A percentile compares a stretch with the other conserved stretches of the same genome.
Evolutionary conservation across 2,329 filamentous ascomycete genomes (phyloP).

Genomic region (Cytospora paraplurivora): DNA sequence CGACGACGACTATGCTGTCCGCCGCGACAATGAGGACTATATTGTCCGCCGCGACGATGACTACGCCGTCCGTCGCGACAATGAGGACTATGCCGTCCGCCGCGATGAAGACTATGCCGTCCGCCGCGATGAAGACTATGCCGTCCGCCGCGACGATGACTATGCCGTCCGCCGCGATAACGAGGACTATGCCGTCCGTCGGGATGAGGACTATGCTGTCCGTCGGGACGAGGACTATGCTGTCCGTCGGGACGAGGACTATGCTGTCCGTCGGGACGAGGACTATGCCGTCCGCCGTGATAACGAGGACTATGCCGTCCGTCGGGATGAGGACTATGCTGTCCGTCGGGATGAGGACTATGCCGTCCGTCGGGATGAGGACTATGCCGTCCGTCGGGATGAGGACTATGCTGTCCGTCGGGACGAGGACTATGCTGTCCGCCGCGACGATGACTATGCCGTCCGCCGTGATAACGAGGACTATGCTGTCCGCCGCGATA

Average conservation of each 20-base stretch:
- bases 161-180: background rate
- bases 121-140: too few species aligned
- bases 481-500: background rate
- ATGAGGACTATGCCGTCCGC: background rate
- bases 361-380: background rate
- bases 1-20: background rate
- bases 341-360: background rate
- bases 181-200: background rate
- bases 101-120: background rate
- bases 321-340: too few species aligned
- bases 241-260: background rate
- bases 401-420: slow-evolving; percentile 4
- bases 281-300: background rate
- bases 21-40: slow-evolving; percentile 1
- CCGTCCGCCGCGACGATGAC: background rate
- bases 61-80: too few species aligned
- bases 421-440: background rate
- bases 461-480: too few species aligned
- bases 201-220: too few species aligned
- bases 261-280: too few species aligned
- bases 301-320: background rate
- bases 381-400: too few species aligned
- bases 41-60: slow-evolving; percentile 1
- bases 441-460: too few species aligned
- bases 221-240: background rate